Evolutionary conservation across 208 protist genomes (phyloP).

Genomic region (Acanthamoeba royreba): DNA sequence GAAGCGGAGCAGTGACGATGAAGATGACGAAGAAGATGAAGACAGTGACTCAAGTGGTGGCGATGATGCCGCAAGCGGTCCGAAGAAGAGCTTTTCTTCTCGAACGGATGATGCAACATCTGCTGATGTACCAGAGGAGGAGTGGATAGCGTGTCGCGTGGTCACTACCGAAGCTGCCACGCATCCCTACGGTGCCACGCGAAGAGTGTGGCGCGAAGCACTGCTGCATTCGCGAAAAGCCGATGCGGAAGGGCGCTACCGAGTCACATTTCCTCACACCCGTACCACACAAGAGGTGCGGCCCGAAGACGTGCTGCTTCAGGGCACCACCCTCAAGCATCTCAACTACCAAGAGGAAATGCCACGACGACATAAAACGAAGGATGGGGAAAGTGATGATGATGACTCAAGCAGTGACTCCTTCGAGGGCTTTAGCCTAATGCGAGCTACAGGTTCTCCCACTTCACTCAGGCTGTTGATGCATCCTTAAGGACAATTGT

Average conservation of each 20-base stretch:
- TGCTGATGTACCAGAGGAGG: neutral
- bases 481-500: neutral
- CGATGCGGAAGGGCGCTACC: neutral
- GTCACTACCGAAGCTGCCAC: neutral
- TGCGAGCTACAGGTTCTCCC: neutral
- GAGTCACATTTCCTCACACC: neutral
- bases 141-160: neutral
- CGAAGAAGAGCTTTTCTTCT: neutral
- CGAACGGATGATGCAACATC: neutral
- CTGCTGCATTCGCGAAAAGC: neutral
- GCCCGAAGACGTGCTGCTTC: neutral
- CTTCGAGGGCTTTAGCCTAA: neutral
- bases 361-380: neutral
- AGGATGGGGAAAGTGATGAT: neutral
- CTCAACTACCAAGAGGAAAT: neutral
- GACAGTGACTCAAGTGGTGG: no score
- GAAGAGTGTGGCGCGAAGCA: neutral
- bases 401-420: neutral
- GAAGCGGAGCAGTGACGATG: neutral
- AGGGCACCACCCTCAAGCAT: slow-evolving; percentile 15
- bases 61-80: no score
- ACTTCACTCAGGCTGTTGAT: neutral
- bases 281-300: neutral
- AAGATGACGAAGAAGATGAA: neutral
- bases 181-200: neutral